Conservation (phyloP, 169 alveolate genomes). For the Perkinsus olseni region DNA sequence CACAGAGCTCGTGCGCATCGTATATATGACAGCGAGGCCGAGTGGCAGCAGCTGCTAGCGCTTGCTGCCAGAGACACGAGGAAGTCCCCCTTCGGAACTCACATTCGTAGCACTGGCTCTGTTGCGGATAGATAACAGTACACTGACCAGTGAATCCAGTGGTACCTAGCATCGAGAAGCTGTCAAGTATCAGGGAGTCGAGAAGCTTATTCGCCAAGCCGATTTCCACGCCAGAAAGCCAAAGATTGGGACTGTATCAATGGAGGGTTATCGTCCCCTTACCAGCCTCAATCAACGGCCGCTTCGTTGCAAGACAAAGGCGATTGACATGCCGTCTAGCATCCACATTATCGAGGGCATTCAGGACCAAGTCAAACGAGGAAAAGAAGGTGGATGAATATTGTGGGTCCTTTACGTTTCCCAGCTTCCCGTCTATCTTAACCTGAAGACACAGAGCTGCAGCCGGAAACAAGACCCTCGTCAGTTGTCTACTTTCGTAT, state of each 20-base stretch:
- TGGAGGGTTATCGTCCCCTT: background rate
- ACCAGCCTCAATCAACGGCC: background rate
- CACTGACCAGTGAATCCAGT: slow-evolving; percentile 5
- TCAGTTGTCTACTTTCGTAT: no score
- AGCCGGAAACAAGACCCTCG: background rate
- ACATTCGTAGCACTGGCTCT: slow-evolving; percentile 8
- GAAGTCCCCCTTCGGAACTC: background rate
- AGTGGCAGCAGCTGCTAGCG: no score
- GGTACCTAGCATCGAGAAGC: background rate
- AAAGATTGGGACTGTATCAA: no score
- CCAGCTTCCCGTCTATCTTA: slow-evolving; percentile 30
- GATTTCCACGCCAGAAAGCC: no score
- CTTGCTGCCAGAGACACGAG: no score
- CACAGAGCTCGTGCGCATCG: no score
- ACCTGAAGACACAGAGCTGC: background rate
- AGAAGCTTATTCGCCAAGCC: no score
- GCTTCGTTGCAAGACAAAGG: slow-evolving; percentile 41
- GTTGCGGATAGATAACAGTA: background rate
- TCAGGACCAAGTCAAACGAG: slow-evolving; percentile 66
- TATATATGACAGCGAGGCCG: no score
- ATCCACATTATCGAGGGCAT: slow-evolving; percentile 82
- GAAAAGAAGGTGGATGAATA: background rate
- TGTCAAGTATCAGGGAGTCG: no score
- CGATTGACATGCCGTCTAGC: slow-evolving; percentile 81
- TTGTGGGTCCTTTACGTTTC: slow-evolving; percentile 45